phyloP scores from a whole-genome alignment of 2,329 filamentous ascomycete species.

The Chaetomiaceae sp. region DNA sequence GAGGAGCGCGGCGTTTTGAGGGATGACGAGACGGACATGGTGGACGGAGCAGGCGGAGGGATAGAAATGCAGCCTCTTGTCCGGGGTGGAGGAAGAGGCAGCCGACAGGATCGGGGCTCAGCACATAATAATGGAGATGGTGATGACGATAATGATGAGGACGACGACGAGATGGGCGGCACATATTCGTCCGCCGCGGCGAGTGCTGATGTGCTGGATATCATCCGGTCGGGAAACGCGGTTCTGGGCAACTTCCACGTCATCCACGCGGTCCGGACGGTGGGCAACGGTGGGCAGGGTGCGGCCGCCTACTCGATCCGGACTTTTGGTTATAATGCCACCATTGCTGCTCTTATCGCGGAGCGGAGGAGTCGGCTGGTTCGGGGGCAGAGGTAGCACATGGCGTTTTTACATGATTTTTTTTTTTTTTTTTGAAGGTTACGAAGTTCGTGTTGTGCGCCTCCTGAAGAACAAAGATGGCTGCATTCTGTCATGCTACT shows the following conservation, averaged over 20 bases:
- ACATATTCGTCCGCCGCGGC: slow-evolving; percentile 26
- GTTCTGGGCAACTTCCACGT: slow-evolving; percentile 51
- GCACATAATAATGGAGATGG: slow-evolving; percentile 9
- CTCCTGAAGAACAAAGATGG: not conserved
- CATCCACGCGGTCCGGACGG: slow-evolving; percentile 43
- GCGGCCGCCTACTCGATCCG: slow-evolving; percentile 49
- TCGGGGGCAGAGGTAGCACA: slow-evolving; percentile 17
- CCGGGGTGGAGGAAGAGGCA: too few species aligned
- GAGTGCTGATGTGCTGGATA: slow-evolving; percentile 40
- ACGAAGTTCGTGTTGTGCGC: too few species aligned
- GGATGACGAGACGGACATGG: slow-evolving; percentile 32
- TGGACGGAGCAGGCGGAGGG: slow-evolving; percentile 37
- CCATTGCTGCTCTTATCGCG: slow-evolving; percentile 49
- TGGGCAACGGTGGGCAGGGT: slow-evolving; percentile 42
- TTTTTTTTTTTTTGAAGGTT: not conserved
- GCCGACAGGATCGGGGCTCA: too few species aligned
- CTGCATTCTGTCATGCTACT: slow-evolving; percentile 49
- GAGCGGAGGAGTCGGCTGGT: slow-evolving; percentile 36
- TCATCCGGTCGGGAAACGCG: slow-evolving; percentile 51
- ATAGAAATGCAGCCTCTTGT: slow-evolving; percentile 43
- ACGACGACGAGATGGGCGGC: slow-evolving; percentile 17
- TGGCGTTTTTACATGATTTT: not conserved
- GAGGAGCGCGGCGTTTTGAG: slow-evolving; percentile 51
- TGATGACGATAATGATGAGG: slow-evolving; percentile 1
- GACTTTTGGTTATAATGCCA: slow-evolving; percentile 51